Evolutionary conservation across 768 basidiomycete species (phyloP), one percentile per base, ranked within the genome.

Genomic region (Lentinula edodes): DNA sequence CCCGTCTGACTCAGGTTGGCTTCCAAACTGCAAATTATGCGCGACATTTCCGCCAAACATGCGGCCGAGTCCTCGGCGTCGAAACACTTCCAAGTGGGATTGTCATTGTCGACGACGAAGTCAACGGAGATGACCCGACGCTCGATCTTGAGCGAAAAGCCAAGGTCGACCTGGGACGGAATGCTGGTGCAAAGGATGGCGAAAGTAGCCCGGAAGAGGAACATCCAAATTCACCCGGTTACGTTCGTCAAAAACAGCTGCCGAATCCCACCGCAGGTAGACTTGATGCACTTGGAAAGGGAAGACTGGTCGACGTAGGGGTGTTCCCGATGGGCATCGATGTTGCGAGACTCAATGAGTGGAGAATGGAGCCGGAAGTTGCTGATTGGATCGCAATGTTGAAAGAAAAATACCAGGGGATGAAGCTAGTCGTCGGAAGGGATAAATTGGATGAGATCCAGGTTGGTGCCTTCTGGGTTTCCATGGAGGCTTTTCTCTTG

Each of bases 261-360:
- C 23, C 58, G 23, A 51, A 51, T 45, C 32, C 59, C 18, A 60
- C 59, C 6, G 51, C 59, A 8, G 51, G 50, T 18, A 52, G 45
- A 32, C 51, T 52, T 15, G 51, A 51, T 32, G 59, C 18, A 9
- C 72, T 71, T 32, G 76, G 74, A 23, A 71, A 76, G 38, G 82
- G 84, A 0, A 77, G 87, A 5, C 91, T 93, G 66, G 88, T 93
- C 23, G 90, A 93, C 66, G 91, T 93, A 13, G 90, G 87, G 0
- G 89, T 90, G n/a, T 91, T 93, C 70, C 90, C 92, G 0, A 93
- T 93, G 85, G 91, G 93, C 6, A 93, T 95, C 61, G 92, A 95
- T 68, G 90, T 93, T 5, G 73, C 74, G 58, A 79, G 83, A 54
- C 71, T 93, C 50, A 83, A 83, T 63, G 79, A 83, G 64, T 87